These are phyloP conservation scores for Cadophora luteo-olivacea DNA, from an alignment of 2,329 filamentous ascomycete species.

Conservation along the genomic window DNA sequence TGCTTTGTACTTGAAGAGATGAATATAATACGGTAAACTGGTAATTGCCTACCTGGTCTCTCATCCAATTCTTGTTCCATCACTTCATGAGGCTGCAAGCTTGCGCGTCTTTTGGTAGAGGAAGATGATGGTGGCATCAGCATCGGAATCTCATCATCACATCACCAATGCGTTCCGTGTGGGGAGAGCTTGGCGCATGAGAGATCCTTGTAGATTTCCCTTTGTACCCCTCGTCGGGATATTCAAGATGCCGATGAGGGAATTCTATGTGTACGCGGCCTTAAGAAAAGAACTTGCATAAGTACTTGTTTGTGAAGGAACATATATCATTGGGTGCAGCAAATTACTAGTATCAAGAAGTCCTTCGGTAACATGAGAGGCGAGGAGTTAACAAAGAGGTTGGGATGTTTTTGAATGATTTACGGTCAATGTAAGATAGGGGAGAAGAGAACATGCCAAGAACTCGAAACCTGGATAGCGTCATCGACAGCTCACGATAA, in stretches of 20 bases:
- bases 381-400: too few species aligned
- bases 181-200: constrained; percentile 9
- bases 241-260: constrained; percentile 11
- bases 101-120: constrained; percentile 17
- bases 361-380: too few species aligned
- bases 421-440: too few species aligned
- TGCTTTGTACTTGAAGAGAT: not conserved
- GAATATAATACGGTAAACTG: not conserved
- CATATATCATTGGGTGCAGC: not conserved
- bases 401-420: too few species aligned
- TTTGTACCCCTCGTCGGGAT: constrained; percentile 17
- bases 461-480: not conserved
- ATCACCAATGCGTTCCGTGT: not conserved
- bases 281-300: not conserved
- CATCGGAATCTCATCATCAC: constrained; percentile 22
- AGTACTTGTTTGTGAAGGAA: not conserved
- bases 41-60: not conserved
- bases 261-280: constrained; percentile 17
- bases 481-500: constrained; percentile 1
- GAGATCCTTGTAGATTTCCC: constrained; percentile 3
- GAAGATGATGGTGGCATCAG: constrained; percentile 5
- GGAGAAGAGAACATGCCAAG: not conserved
- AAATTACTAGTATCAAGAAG: too few species aligned
- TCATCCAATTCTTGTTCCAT: not conserved
- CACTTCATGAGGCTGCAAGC: constrained; percentile 18